Conservation (phyloP, 805 yeast species). For the Wickerhamiella shivajii region DNA sequence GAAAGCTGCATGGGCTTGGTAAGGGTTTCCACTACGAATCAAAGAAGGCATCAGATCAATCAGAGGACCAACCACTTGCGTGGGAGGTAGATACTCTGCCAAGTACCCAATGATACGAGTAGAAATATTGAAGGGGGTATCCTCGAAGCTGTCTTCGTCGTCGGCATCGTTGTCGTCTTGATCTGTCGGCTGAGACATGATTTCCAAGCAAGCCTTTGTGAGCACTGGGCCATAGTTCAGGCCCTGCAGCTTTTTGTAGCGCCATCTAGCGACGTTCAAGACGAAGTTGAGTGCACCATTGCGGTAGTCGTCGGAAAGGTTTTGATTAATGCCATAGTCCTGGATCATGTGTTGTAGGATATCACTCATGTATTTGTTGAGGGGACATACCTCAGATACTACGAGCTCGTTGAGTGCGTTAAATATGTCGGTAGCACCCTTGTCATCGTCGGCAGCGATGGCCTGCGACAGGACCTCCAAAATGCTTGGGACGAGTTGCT, state of each 20-base stretch:
- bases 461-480: constrained; percentile 67
- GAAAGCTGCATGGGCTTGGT: constrained; percentile 77
- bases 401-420: constrained; percentile 72
- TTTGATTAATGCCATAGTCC: constrained; percentile 52
- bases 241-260: constrained; percentile 65
- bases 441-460: constrained; percentile 55
- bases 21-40: constrained; percentile 42
- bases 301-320: constrained; percentile 67
- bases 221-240: constrained; percentile 75
- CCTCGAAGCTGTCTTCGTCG: constrained; percentile 88
- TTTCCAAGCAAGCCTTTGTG: constrained; percentile 54
- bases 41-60: constrained; percentile 33
- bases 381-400: constrained; percentile 57
- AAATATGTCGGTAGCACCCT: constrained; percentile 58
- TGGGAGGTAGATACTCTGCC: constrained; percentile 77
- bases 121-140: constrained; percentile 61
- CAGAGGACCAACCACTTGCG: constrained; percentile 75
- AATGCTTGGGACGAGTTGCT: constrained; percentile 58
- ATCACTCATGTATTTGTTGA: constrained; percentile 58
- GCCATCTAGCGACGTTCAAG: constrained; percentile 60
- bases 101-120: constrained; percentile 65
- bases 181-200: constrained; percentile 64
- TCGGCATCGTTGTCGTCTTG: constrained; percentile 71
- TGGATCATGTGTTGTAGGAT: constrained; percentile 53
- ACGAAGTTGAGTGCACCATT: constrained; percentile 73